Evolutionary conservation across 805 yeast species (phyloP).

Genomic region (Barnettozyma salicaria): DNA sequence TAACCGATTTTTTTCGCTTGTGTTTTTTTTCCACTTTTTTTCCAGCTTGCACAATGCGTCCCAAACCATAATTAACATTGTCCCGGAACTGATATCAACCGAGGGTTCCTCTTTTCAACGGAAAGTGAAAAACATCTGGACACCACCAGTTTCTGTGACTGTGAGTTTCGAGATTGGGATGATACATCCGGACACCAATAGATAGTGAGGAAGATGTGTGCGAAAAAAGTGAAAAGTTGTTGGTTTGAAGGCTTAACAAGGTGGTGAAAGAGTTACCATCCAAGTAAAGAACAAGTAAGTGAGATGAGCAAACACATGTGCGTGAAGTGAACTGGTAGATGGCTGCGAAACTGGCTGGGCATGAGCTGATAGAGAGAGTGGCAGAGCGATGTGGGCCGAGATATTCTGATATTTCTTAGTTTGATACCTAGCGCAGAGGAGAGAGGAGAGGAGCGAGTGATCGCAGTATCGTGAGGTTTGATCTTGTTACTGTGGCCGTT

Average conservation of each 20-base stretch:
- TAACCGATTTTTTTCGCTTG: slow-evolving; percentile 4
- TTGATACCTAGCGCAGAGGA: too few species aligned
- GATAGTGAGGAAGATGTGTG: not conserved
- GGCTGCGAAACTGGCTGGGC: too few species aligned
- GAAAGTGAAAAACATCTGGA: slow-evolving; percentile 3
- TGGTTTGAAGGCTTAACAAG: not conserved
- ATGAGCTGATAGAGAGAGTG: too few species aligned
- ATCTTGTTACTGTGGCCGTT: too few species aligned
- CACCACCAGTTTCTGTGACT: slow-evolving; percentile 4
- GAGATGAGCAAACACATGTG: not conserved
- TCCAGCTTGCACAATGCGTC: slow-evolving; percentile 9
- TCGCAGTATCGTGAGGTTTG: too few species aligned
- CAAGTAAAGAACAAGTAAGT: slow-evolving; percentile 11
- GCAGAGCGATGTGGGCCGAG: too few species aligned
- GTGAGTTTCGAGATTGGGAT: not conserved
- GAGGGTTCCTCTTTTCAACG: too few species aligned
- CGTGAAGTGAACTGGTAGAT: too few species aligned
- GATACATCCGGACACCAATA: slow-evolving; percentile 6
- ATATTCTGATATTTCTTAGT: too few species aligned
- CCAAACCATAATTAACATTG: too few species aligned
- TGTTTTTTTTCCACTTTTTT: slow-evolving; percentile 5
- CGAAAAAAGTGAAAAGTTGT: slow-evolving; percentile 13
- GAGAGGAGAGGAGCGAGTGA: too few species aligned
- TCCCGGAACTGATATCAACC: too few species aligned
- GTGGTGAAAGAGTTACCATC: not conserved